phyloP scores from a whole-genome alignment of 1,284 basidiomycete genomes.

The Athelia sp. region DNA sequence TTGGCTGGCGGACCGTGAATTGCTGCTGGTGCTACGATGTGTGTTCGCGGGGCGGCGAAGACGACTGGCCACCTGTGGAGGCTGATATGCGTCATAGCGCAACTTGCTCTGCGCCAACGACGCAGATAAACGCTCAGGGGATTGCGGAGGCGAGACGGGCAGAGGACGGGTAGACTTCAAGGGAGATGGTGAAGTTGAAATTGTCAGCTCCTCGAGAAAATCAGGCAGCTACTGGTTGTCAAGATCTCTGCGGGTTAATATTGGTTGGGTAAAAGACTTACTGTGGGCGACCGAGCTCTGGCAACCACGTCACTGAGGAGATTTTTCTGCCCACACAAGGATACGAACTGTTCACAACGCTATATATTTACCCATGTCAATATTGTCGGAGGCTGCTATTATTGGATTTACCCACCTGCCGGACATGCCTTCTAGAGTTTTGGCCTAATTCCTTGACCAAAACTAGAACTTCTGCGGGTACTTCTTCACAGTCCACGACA shows the following conservation, averaged over 20 bases:
- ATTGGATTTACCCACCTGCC: slow-evolving; percentile 34
- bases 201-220: slow-evolving; percentile 51
- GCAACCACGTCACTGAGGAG: slow-evolving; percentile 40
- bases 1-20: too few species aligned
- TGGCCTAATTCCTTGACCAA: slow-evolving; percentile 39
- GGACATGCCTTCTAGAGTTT: slow-evolving; percentile 46
- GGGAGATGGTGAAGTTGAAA: slow-evolving; percentile 9
- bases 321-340: slow-evolving; percentile 37
- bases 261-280: slow-evolving; percentile 22
- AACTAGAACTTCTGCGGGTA: slow-evolving; percentile 39
- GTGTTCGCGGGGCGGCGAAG: slow-evolving; percentile 30
- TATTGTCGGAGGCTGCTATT: slow-evolving; percentile 5
- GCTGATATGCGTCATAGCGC: slow-evolving; percentile 67
- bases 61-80: slow-evolving; percentile 45
- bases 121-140: slow-evolving; percentile 26
- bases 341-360: slow-evolving; percentile 65
- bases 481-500: slow-evolving; percentile 48
- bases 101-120: slow-evolving; percentile 39
- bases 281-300: slow-evolving; percentile 44
- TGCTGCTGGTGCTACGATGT: slow-evolving; percentile 12
- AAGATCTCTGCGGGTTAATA: slow-evolving; percentile 7
- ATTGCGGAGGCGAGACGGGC: slow-evolving; percentile 17
- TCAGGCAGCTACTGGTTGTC: slow-evolving; percentile 54
- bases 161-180: slow-evolving; percentile 12
- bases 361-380: slow-evolving; percentile 22